Evolutionary conservation across 192 early-diverging fungal genomes (phyloP), one percentile per base, ranked within the genome.

Genomic region (Chytriomyces confervae): DNA sequence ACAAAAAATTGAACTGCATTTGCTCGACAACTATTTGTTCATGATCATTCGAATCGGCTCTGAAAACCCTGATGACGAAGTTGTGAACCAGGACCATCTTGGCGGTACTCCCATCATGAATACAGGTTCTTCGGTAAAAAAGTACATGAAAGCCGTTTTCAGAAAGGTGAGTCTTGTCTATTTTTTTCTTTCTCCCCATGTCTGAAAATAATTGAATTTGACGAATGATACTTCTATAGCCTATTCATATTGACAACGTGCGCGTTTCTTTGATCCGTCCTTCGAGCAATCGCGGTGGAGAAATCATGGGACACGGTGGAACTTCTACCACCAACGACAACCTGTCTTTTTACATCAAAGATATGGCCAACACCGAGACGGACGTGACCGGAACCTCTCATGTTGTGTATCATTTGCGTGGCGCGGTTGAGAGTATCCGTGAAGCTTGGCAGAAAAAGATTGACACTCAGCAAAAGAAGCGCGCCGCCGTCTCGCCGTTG

Each of bases 21-120:
- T 98, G 66, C 89, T 98, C 45, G 97, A 98, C 80, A 94, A 98
- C 86, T 64, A 62, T 20, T 66, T 87, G 2, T 46, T 83, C 2
- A 44, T 85, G 53, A 73, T 81, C 10, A 75, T 80, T 74, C 72
- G 79, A 45, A 84, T 76, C 62, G 80, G 82, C 29, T 72, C 20
- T 18, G 81, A 79, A 7, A 75, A 61, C 47, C 46, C 29, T 3
- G 50, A 72, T 18, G 69, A 72, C n/a, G 69, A n/a, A 9, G 51
- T 10, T 46, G 66, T 57, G 36, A 36, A 36, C 36, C 36, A 36
- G 36, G 36, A 64, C 62, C 11, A 64, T 68, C 43, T 46, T 11
- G 11, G 11, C 23, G 66, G 11, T 5, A 64, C 10, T 24, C 62
- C 62, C 6, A 24, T 20, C 20, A 16, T 20, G 3, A 3, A 16